These are phyloP conservation scores for Metschnikowia lochheadii DNA, from an alignment of 805 yeast species.

Conservation along the genomic window DNA sequence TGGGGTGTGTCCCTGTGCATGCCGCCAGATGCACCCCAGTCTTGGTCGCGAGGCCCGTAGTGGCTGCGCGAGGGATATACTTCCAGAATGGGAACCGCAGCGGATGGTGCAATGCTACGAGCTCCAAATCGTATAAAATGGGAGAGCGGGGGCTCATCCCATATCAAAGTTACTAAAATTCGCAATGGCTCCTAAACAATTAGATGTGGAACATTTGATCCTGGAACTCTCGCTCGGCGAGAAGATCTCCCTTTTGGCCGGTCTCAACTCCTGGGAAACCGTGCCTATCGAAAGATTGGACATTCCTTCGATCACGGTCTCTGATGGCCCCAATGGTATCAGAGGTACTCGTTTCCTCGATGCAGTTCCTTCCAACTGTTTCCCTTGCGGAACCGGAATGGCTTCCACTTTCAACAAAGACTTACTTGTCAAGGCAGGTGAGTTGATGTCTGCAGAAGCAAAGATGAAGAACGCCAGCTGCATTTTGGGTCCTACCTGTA, in stretches of 20 bases:
- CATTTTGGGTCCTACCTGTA: slow-evolving; percentile 40
- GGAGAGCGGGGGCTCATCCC: background rate
- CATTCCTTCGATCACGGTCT: slow-evolving; percentile 18
- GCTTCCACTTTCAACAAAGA: slow-evolving; percentile 55
- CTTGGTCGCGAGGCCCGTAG: background rate
- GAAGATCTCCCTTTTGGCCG: slow-evolving; percentile 36
- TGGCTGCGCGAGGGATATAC: background rate
- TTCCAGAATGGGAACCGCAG: background rate
- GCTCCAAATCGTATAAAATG: background rate
- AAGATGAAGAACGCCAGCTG: slow-evolving; percentile 50
- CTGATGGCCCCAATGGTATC: slow-evolving; percentile 64
- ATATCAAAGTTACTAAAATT: background rate
- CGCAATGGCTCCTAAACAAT: slow-evolving; percentile 9
- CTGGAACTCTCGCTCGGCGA: slow-evolving; percentile 31
- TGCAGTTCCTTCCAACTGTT: slow-evolving; percentile 51
- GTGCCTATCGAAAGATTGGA: slow-evolving; percentile 14
- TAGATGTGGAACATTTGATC: slow-evolving; percentile 29
- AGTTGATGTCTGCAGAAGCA: slow-evolving; percentile 52
- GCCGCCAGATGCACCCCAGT: background rate
- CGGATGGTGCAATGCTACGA: background rate
- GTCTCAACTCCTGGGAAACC: slow-evolving; percentile 19
- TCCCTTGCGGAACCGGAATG: slow-evolving; percentile 59
- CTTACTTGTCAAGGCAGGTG: slow-evolving; percentile 46
- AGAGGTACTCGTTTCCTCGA: slow-evolving; percentile 55
- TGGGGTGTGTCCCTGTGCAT: background rate